Conservation (phyloP, 768 basidiomycete species). For the Nidularia sp. region DNA sequence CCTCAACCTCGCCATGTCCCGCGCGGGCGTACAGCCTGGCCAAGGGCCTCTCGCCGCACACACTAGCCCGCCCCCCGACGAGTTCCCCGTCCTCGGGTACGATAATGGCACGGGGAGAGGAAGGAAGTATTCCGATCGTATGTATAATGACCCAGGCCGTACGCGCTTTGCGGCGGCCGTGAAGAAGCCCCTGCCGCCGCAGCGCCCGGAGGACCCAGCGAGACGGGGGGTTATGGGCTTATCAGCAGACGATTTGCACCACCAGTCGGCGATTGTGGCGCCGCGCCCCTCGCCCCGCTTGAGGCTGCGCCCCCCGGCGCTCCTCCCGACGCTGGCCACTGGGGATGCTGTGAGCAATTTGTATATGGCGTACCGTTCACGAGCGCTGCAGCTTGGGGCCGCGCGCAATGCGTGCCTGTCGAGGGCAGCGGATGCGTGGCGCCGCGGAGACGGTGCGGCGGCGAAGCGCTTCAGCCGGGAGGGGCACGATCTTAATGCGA, state of each 20-base stretch:
- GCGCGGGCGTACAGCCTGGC: conserved; percentile 55
- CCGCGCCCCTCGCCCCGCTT: conserved; percentile 82
- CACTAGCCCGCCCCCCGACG: conserved; percentile 42
- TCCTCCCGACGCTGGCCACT: conserved; percentile 87
- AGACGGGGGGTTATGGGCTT: conserved; percentile 56
- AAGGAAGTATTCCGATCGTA: conserved; percentile 33
- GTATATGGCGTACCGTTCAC: conserved; percentile 86
- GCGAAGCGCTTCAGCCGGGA: conserved; percentile 94
- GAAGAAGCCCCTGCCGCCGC: conserved; percentile 55
- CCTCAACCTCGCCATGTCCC: conserved; percentile 63
- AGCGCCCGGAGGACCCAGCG: conserved; percentile 29
- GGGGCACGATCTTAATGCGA: conserved; percentile 88
- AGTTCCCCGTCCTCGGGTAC: conserved; percentile 69
- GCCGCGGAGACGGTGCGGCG: conserved; percentile 90
- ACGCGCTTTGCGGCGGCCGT: conserved; percentile 89
- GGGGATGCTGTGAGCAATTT: conserved; percentile 75
- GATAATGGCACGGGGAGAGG: conserved; percentile 40
- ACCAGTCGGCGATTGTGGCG: conserved; percentile 67
- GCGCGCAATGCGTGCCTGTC: conserved; percentile 93
- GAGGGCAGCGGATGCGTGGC: conserved; percentile 94
- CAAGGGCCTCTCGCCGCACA: conserved; percentile 39
- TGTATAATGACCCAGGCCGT: conserved; percentile 76
- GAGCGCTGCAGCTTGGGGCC: conserved; percentile 88
- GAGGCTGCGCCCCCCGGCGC: conserved; percentile 74
- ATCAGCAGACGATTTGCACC: conserved; percentile 59